Evolutionary conservation across 2,329 filamentous ascomycete species (phyloP), one percentile per base, ranked within the genome.

Genomic region (Colletotrichum plurivorum): DNA sequence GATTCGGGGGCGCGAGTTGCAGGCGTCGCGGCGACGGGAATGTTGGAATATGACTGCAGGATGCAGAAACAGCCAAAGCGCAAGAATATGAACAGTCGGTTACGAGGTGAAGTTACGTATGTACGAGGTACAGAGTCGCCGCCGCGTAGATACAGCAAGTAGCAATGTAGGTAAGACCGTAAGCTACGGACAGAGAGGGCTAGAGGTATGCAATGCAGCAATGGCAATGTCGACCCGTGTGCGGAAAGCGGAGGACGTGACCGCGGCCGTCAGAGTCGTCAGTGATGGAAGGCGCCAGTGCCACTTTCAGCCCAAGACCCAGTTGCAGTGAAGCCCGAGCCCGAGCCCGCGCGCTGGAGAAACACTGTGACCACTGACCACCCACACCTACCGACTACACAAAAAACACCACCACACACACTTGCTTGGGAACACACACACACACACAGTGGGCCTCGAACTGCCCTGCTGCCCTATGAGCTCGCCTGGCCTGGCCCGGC

Each of bases 171-270:
- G 31, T 36, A 10, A 36, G 31, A 36, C 31, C 31, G 31, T 36
- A 36, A 36, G 31, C 31, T 36, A 36, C 31, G 31, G 31, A 36
- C 10, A 36, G 31, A 36, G 31, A 36, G 31, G 31, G 31, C 31
- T 18, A 60, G 55, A 25, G 31, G 31, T 10, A 36, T 36, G 36
- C 43, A 49, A 60, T 66, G 41, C 41, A 15, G 41, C 16, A 43
- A 15, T 61, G 61, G 67, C 67, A 69, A 69, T 66, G 62, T 60
- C 4, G 22, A 56, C 55, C 62, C 62, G 66, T 69, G 55, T 66
- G 66, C 62, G 66, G 66, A 69, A 56, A 66, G 61, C 66, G 61
- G 54, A 54, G 55, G 43, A 15, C 13, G 15, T 57, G 53, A 16
- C 20, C 31, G 46, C 55, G 22, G 49, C 39, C 22, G 25, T 25